Evolutionary conservation across 768 basidiomycete species (phyloP).

Genomic region (Suillus lakei): DNA sequence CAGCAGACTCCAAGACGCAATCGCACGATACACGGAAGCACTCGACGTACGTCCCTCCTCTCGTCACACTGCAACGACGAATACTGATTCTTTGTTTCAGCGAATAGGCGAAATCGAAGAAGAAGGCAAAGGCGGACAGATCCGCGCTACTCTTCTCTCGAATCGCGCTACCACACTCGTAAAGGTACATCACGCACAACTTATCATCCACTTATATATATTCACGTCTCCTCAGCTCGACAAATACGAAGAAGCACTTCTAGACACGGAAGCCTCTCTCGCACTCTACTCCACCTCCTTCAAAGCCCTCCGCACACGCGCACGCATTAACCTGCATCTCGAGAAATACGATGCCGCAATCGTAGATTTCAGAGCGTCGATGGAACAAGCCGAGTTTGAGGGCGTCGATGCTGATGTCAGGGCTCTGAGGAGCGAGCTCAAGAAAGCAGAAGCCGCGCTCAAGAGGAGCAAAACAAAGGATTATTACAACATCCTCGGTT

Average conservation of each 20-base stretch:
- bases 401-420: conserved; percentile 66
- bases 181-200: conserved; percentile 51
- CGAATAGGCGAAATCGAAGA: conserved; percentile 68
- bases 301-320: conserved; percentile 88
- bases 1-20: conserved; percentile 61
- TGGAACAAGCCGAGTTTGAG: conserved; percentile 72
- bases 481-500: conserved; percentile 79
- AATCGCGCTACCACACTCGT: conserved; percentile 84
- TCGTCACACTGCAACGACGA: not conserved
- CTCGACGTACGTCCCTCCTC: conserved; percentile 54
- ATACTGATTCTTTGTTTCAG: conserved; percentile 36
- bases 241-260: conserved; percentile 67
- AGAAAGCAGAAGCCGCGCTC: conserved; percentile 80
- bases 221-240: conserved; percentile 54
- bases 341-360: conserved; percentile 77
- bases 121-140: conserved; percentile 80
- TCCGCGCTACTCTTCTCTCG: conserved; percentile 78
- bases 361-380: conserved; percentile 79
- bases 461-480: conserved; percentile 92
- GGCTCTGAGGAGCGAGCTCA: conserved; percentile 66
- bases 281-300: conserved; percentile 65
- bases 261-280: conserved; percentile 73
- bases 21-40: conserved; percentile 71
- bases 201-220: no score
- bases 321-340: conserved; percentile 74